Percentiles rank a stretch among this genome's conserved stretches.
Conservation (phyloP, 257 asterid species). For the Petunia secreta region DNA sequence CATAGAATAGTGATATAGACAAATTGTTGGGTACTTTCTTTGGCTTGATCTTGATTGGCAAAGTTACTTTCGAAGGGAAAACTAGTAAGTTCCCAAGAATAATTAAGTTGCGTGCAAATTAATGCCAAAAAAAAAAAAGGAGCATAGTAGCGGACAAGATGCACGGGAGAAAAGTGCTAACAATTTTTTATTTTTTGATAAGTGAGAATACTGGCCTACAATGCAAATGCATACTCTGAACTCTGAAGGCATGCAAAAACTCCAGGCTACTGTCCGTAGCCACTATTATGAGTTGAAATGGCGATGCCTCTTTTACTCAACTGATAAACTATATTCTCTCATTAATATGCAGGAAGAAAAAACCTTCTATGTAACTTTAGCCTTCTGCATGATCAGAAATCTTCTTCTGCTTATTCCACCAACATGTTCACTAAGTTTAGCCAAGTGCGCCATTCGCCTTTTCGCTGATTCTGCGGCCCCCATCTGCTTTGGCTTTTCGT, state of each 20-base stretch:
- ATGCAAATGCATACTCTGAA: neutral
- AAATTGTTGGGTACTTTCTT: no score
- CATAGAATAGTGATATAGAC: no score
- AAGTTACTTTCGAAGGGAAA: no score
- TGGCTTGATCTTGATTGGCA: no score
- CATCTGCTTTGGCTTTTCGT: constrained; percentile 22
- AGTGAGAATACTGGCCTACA: neutral
- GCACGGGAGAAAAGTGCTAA: neutral
- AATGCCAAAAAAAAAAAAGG: neutral
- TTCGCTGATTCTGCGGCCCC: constrained; percentile 65
- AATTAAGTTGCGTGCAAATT: no score
- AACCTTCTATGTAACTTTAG: constrained; percentile 42
- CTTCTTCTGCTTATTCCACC: constrained; percentile 58
- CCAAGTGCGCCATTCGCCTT: constrained; percentile 69
- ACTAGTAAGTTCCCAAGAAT: no score
- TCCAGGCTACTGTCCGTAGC: neutral
- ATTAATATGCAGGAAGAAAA: neutral
- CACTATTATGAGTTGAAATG: neutral
- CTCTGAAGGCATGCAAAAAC: neutral
- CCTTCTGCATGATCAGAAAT: constrained; percentile 71
- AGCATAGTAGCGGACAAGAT: neutral
- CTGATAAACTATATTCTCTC: neutral
- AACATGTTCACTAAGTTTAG: constrained; percentile 63
- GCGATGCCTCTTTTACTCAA: neutral
- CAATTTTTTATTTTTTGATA: neutral